phyloP scores from a whole-genome alignment of 148 eudicot genomes.

The Camellia lanceoleosa region DNA sequence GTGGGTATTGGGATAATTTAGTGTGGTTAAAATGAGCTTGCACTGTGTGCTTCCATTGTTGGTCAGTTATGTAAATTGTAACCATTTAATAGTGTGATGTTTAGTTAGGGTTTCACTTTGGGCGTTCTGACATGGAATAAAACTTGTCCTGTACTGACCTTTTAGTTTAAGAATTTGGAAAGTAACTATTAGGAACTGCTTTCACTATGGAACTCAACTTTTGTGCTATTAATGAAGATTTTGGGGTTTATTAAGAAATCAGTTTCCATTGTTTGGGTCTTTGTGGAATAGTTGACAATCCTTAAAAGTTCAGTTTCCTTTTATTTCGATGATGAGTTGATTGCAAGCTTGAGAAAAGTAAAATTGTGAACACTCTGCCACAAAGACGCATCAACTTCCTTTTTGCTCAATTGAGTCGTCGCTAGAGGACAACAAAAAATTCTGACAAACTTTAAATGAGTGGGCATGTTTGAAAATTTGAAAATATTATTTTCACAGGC shows the following conservation, averaged over 20 bases:
- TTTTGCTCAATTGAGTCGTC: neutral
- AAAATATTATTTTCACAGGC: no score
- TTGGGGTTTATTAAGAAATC: neutral
- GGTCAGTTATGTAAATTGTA: neutral
- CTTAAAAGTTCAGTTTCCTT: neutral
- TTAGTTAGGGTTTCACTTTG: neutral
- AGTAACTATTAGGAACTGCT: neutral
- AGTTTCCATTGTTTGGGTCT: neutral
- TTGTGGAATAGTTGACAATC: neutral
- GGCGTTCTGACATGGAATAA: neutral
- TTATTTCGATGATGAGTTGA: neutral
- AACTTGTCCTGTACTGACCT: neutral
- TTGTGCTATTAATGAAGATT: neutral
- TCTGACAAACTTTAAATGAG: neutral
- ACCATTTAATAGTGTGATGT: neutral
- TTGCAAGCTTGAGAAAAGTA: neutral
- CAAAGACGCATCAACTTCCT: neutral
- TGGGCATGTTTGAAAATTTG: neutral
- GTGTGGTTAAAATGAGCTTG: neutral
- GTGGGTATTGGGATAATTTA: neutral
- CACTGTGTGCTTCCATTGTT: neutral
- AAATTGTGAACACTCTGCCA: neutral
- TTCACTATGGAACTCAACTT: neutral
- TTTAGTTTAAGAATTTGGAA: neutral
- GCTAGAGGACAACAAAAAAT: neutral